Base-by-base conservation (phyloP, 208 protist species). In the Trypanosoma lewisi region DNA sequence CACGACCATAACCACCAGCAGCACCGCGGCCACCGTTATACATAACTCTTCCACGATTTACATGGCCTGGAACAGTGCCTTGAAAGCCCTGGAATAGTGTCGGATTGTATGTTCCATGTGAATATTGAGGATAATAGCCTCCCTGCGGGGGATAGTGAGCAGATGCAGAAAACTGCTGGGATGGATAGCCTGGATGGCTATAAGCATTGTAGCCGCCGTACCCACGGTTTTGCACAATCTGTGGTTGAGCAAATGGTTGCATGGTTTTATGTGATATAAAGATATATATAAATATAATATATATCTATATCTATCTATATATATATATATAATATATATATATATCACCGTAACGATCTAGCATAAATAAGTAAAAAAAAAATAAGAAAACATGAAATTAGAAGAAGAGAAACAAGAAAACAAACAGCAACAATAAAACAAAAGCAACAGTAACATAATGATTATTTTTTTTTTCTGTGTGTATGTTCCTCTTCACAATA, bases 201-300 rank as follows among this genome's bases (percentile, higher is more conserved):
- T 72, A 72, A 34, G 66, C 58, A 54, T 72, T 65, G 48, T 70
- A 70, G n/a, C 65, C 56, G 17, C 65, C 65, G 42, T 72, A 72
- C 23, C 66, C 66, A 19, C 52, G 66, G 42, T 72, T 64, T 27
- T 36, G 58, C 47, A 64, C 54, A 12, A 66, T 54, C 33, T 72
- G 66, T 51, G 66, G 47, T 53, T 64, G 66, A 55, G 48, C 49
- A 58, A 72, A 72, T 59, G 62, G 52, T 61, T 67, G 66, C 58
- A 67, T 73, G 36, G 34, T 31, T 36, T 60, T 56, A 11, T 48
- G n/a, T 63, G 23, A 52, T 37, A 37, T 42, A 63, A 44, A 59
- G 58, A 51, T 49, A 34, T 42, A 27, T 37, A 31, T 17, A 28
- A 54, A n/a, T 5, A 21, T 45, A 47, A 62, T 28, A 55, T 53